Percentiles rank a stretch among this genome's conserved stretches.
Evolutionary conservation across 2,329 filamentous ascomycete genomes (phyloP).

Genomic region (Pseudogymnoascus sp.): DNA sequence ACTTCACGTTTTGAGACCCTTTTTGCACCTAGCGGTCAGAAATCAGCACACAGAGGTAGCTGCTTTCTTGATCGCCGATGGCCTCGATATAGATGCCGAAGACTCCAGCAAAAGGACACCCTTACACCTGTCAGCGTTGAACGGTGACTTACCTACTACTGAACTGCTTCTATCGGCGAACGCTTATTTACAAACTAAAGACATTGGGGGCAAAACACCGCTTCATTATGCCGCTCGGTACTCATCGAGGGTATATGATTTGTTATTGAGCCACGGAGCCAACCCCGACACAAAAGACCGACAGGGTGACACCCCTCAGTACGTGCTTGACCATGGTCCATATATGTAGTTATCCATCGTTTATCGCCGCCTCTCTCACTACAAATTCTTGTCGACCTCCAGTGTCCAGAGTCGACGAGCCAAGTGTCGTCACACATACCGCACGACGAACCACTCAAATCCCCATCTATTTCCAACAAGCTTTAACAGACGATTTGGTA

Average conservation of each 20-base stretch:
- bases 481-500: not conserved
- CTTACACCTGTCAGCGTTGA: not conserved
- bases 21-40: not conserved
- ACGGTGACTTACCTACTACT: not conserved
- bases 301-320: conserved; percentile 44
- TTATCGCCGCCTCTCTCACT: not conserved
- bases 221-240: not conserved
- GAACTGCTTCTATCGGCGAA: not conserved
- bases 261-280: not conserved
- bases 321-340: conserved; percentile 40
- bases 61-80: not conserved
- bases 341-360: not conserved
- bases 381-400: not conserved
- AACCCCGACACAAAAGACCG: conserved; percentile 10
- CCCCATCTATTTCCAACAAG: conserved; percentile 24
- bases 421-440: not conserved
- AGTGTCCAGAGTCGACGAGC: not conserved
- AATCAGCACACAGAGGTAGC: not conserved
- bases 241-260: not conserved
- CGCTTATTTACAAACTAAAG: not conserved
- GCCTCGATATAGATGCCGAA: not conserved
- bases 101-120: not conserved
- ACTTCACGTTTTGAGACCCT: not conserved
- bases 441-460: not conserved
- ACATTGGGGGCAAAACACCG: not conserved